Percentiles rank a stretch among this genome's conserved stretches.
phyloP scores from a whole-genome alignment of 2,329 filamentous ascomycete genomes.

The Fusarium xylarioides region DNA sequence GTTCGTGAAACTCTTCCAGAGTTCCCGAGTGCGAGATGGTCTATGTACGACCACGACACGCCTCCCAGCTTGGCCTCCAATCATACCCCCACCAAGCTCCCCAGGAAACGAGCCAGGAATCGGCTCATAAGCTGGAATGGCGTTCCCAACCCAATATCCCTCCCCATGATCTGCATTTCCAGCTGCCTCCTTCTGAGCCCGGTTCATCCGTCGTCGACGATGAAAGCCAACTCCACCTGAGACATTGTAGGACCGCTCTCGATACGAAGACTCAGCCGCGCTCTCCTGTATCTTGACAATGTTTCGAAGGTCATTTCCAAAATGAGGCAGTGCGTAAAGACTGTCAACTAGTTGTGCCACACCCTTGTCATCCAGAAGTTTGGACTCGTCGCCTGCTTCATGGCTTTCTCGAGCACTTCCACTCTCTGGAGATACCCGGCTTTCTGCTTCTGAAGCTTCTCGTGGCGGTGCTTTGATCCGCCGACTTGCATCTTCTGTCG shows the following conservation, averaged over 20 bases:
- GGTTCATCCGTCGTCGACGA: background rate
- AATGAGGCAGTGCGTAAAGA: background rate
- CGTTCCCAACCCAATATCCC: background rate
- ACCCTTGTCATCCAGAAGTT: background rate
- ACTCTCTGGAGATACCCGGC: slow-evolving; percentile 4
- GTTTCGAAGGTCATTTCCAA: background rate
- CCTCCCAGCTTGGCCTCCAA: background rate
- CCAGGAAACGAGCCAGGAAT: slow-evolving; percentile 5
- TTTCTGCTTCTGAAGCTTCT: background rate
- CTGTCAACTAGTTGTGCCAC: background rate
- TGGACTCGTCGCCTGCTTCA: background rate
- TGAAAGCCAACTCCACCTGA: background rate
- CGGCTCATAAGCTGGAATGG: background rate
- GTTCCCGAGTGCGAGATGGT: background rate
- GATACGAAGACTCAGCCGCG: background rate
- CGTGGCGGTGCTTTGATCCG: background rate
- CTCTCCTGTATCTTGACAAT: background rate
- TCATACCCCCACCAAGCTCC: background rate
- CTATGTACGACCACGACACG: background rate
- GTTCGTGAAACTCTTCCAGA: background rate
- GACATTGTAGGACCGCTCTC: background rate
- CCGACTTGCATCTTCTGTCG: slow-evolving; percentile 1
- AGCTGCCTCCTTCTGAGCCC: background rate
- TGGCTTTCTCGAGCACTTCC: slow-evolving; percentile 7
- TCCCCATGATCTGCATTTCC: background rate